phyloP scores from a whole-genome alignment of 2,329 filamentous ascomycete species.

The Trichoderma sp. region DNA sequence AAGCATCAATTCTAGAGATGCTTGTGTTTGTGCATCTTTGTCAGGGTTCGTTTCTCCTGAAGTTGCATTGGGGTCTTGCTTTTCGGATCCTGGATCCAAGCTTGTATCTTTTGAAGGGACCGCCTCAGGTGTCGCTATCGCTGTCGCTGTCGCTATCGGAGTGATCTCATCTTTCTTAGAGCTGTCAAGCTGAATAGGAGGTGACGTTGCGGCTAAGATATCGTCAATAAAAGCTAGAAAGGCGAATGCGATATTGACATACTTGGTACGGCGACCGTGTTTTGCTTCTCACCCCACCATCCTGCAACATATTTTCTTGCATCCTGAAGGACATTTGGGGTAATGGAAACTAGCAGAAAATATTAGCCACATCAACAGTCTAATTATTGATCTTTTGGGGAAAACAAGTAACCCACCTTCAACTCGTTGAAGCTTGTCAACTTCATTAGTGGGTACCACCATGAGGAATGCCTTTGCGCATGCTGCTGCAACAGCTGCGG shows the following conservation, averaged over 20 bases:
- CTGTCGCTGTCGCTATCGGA: too few relatives aligned
- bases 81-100: too few relatives aligned
- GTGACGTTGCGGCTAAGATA: too few relatives aligned
- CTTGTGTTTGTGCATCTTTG: background rate
- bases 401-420: background rate
- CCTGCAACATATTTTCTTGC: background rate
- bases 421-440: background rate
- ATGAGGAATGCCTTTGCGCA: constrained; percentile 26
- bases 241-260: background rate
- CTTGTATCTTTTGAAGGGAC: background rate
- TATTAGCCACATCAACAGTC: background rate
- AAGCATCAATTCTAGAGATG: background rate
- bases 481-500: constrained; percentile 34
- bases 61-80: background rate
- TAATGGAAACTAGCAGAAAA: background rate
- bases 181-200: background rate
- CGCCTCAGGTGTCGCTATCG: background rate
- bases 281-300: background rate
- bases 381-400: too few relatives aligned
- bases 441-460: background rate
- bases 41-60: background rate
- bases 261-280: background rate
- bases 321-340: background rate
- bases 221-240: background rate
- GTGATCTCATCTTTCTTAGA: background rate